These are phyloP conservation scores for Petrea volubilis DNA, from an alignment of 257 asterid genomes.

Conservation along the genomic window DNA sequence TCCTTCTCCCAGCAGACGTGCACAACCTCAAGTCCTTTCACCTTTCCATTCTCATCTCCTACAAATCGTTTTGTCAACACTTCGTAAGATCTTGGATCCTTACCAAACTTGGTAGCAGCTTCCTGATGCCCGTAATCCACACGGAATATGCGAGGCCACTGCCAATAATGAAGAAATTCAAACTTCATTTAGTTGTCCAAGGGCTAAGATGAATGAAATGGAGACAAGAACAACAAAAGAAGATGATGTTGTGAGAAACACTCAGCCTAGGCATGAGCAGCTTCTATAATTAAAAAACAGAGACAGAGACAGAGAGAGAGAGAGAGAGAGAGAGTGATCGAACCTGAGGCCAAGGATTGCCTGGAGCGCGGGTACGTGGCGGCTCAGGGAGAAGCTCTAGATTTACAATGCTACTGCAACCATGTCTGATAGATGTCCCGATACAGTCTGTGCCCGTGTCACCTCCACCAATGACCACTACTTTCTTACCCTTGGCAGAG, in stretches of 20 bases:
- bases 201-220: not conserved
- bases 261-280: too few relatives aligned
- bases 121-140: constrained; percentile 98
- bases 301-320: not conserved
- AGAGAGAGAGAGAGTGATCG: constrained; percentile 7
- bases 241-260: not conserved
- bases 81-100: constrained; percentile 95
- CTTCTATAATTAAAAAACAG: too few relatives aligned
- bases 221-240: too few relatives aligned
- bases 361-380: constrained; percentile 86
- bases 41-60: constrained; percentile 78
- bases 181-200: not conserved
- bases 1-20: constrained; percentile 94
- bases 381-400: constrained; percentile 97
- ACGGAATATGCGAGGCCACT: constrained; percentile 98
- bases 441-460: constrained; percentile 99
- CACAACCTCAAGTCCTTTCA: constrained; percentile 82
- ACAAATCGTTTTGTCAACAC: constrained; percentile 88
- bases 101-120: constrained; percentile 87
- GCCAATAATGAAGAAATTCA: constrained; percentile 20
- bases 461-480: constrained; percentile 99
- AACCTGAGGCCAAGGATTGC: constrained; percentile 99
- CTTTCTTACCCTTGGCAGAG: constrained; percentile 94
- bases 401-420: constrained; percentile 75
- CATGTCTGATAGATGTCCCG: constrained; percentile 95